Evolutionary conservation across 108 stramenopile genomes (phyloP).

Genomic region (Seminavis robusta): DNA sequence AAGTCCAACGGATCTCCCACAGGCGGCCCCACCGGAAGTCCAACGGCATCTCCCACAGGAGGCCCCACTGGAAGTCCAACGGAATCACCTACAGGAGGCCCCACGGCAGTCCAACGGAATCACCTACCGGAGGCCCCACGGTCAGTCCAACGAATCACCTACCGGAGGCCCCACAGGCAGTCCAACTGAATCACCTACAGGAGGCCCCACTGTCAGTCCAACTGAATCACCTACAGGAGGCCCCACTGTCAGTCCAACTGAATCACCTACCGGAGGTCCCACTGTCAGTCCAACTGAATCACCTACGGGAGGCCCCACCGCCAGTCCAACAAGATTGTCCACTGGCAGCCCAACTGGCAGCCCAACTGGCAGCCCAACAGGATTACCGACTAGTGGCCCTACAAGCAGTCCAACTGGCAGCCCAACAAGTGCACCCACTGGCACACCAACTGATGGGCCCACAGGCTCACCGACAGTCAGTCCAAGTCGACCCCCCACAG

Average conservation of each 20-base stretch:
- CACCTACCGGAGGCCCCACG: neutral
- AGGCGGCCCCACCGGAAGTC: neutral
- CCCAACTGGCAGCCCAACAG: neutral
- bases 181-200: neutral
- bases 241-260: constrained; percentile 1
- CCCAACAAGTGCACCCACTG: neutral
- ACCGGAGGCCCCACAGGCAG: neutral
- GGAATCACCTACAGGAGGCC: neutral
- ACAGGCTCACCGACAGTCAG: neutral
- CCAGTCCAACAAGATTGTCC: neutral
- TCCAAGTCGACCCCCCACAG: neutral
- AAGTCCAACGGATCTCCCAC: neutral
- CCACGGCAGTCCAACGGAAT: neutral
- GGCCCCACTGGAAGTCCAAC: neutral
- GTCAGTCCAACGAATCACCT: neutral
- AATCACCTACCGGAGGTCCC: neutral
- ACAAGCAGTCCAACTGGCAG: neutral
- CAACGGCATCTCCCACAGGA: neutral
- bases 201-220: neutral
- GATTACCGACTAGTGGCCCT: neutral
- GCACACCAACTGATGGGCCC: neutral
- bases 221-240: neutral
- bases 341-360: neutral
- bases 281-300: neutral
- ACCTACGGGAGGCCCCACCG: neutral